Evolutionary conservation across 768 basidiomycete species (phyloP).

Genomic region (Inosperma sp.): DNA sequence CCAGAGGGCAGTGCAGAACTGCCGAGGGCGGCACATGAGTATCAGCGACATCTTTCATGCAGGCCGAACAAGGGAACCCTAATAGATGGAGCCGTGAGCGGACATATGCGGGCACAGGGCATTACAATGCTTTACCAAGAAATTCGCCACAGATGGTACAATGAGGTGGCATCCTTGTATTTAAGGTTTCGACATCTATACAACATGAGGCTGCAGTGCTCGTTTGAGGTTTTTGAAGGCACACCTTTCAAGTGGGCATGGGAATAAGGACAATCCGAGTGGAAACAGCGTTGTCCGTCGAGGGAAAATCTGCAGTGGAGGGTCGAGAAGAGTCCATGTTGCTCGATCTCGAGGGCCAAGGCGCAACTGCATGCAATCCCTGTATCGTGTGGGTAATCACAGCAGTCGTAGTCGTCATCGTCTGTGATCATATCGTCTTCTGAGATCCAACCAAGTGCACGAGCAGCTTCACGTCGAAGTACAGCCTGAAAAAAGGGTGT

Average conservation of each 20-base stretch:
- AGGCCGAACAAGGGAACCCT: conserved; percentile 3
- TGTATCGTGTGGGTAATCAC: conserved; percentile 4
- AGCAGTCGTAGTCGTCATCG: conserved; percentile 1
- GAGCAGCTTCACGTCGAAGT: conserved; percentile 1
- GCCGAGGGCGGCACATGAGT: neutral
- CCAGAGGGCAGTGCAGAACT: conserved; percentile 1
- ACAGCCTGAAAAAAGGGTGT: neutral
- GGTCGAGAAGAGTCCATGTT: conserved; percentile 4
- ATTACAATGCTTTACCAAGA: neutral
- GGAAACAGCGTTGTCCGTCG: neutral
- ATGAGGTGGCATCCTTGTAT: conserved; percentile 4
- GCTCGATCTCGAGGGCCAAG: neutral
- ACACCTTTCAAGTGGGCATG: neutral
- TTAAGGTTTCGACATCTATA: neutral
- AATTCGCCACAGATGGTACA: conserved; percentile 5
- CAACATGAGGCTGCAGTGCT: neutral
- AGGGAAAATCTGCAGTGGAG: conserved; percentile 4
- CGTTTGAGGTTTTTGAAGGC: neutral
- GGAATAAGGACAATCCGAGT: conserved; percentile 4
- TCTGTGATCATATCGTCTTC: neutral
- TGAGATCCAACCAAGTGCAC: neutral
- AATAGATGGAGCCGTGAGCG: neutral
- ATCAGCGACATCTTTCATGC: conserved; percentile 1
- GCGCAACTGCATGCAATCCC: conserved; percentile 6
- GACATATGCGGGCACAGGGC: neutral